Evolutionary conservation across 768 basidiomycete species (phyloP), one percentile per base, ranked within the genome.

Genomic region (Rhizopogon rudus): DNA sequence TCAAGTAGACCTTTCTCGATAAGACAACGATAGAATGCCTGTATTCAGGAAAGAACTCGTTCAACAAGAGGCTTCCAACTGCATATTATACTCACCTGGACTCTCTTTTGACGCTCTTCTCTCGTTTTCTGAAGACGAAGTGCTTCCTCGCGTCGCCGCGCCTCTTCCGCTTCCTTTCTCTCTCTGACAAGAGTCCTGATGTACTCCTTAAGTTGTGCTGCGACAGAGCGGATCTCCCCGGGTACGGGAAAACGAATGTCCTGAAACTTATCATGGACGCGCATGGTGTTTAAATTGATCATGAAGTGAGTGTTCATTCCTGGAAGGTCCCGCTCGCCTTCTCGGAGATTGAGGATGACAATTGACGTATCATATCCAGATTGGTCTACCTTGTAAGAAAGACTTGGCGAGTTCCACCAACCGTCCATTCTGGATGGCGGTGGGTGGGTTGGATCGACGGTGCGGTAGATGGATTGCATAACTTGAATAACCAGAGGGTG

Each of bases 221-320:
- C 22, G 28, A 13, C 6, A 9, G 37, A 12, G 3, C 54, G 2
- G 3, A 53, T 37, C 20, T 55, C 54, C 31, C 14, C 22, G 31
- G 54, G 35, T 13, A 17, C 54, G 5, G 54, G 12, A 40, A 55
- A 55, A 12, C 53, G 54, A 29, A 12, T 1, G 25, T 55, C 31
- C 25, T 17, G n/a, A 7, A 55, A 54, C 52, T 54, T 54, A 51
- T 55, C 53, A n/a, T 54, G 53, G 10, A 55, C 6, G 7, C 35
- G 6, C 51, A 51, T 53, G 12, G 54, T 55, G 25, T 40, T 55
- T n/a, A 55, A 29, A 12, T 55, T 55, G n/a, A 55, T 55, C 54
- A 40, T 55, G 25, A 55, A 55, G 20, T 53, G 54, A 7, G 17
- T 55, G 50, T 40, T n/a, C 54, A 54, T 55, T 35, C 8, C 1